These are phyloP conservation scores for Monosporascus sp. DNA, from an alignment of 2,329 filamentous ascomycete genomes.

Conservation along the genomic window DNA sequence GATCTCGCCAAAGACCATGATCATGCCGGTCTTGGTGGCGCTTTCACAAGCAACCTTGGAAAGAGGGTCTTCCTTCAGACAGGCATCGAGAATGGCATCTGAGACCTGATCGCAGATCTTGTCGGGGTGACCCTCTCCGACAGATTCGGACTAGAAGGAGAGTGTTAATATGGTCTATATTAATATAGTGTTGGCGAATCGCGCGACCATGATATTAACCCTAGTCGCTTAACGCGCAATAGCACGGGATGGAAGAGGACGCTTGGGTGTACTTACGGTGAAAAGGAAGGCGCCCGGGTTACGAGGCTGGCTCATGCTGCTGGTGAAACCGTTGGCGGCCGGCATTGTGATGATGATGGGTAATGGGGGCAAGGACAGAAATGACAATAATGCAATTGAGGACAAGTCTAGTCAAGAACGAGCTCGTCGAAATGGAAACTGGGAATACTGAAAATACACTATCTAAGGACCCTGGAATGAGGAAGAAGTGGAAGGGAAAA, in stretches of 20 bases:
- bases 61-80: conserved; percentile 86
- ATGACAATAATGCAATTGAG: conserved; percentile 8
- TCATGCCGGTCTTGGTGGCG: conserved; percentile 98
- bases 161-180: too few relatives aligned
- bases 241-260: background rate
- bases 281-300: conserved; percentile 74
- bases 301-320: conserved; percentile 37
- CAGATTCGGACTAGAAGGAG: conserved; percentile 65
- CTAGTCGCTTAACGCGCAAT: background rate
- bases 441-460: background rate
- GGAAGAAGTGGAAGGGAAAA: background rate
- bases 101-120: conserved; percentile 99
- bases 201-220: too few relatives aligned
- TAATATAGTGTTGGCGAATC: too few relatives aligned
- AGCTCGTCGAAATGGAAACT: background rate
- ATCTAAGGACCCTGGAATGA: background rate
- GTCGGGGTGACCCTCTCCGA: conserved; percentile 87
- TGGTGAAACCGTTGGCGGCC: conserved; percentile 43
- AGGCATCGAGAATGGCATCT: conserved; percentile 97
- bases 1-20: conserved; percentile 99
- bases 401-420: background rate
- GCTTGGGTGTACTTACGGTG: conserved; percentile 51
- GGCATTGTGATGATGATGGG: conserved; percentile 48
- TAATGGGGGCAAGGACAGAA: conserved; percentile 8
- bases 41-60: conserved; percentile 99